Conservation (phyloP, 2,329 filamentous ascomycete genomes). For the Fusarium newnesense region DNA sequence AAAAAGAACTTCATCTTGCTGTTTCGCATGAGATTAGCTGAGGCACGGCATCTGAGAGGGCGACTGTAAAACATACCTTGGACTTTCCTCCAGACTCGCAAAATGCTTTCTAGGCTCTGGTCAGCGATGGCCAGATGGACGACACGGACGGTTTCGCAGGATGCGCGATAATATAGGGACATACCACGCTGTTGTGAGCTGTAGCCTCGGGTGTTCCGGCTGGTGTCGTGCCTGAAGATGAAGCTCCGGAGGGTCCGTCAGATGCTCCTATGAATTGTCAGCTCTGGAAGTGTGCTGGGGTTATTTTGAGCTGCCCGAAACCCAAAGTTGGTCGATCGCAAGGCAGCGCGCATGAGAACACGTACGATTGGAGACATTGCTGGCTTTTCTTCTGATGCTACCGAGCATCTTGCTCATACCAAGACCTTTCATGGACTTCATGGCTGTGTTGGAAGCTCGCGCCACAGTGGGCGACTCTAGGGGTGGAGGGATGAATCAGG, state of each 20-base stretch:
- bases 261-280: constrained; percentile 24
- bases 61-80: constrained; percentile 53
- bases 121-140: constrained; percentile 36
- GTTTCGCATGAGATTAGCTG: constrained; percentile 29
- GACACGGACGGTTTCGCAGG: constrained; percentile 1
- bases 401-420: constrained; percentile 67
- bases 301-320: constrained; percentile 8
- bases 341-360: constrained; percentile 8
- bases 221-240: constrained; percentile 46
- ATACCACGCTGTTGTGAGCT: constrained; percentile 73
- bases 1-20: constrained; percentile 91
- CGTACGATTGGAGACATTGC: constrained; percentile 41
- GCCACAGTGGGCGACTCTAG: constrained; percentile 35
- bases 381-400: constrained; percentile 62
- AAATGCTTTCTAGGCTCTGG: constrained; percentile 72
- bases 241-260: constrained; percentile 38
- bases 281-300: neutral
- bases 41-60: neutral
- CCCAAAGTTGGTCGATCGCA: neutral
- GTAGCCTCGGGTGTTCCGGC: constrained; percentile 74
- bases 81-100: constrained; percentile 77
- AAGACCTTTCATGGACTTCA: constrained; percentile 63
- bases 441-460: constrained; percentile 41
- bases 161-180: constrained; percentile 41
- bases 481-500: constrained; percentile 1